Percentiles rank a stretch among this genome's conserved stretches.
Evolutionary conservation across 2,329 filamentous ascomycete genomes (phyloP).

Genomic region (Stachybotrys echinatus): DNA sequence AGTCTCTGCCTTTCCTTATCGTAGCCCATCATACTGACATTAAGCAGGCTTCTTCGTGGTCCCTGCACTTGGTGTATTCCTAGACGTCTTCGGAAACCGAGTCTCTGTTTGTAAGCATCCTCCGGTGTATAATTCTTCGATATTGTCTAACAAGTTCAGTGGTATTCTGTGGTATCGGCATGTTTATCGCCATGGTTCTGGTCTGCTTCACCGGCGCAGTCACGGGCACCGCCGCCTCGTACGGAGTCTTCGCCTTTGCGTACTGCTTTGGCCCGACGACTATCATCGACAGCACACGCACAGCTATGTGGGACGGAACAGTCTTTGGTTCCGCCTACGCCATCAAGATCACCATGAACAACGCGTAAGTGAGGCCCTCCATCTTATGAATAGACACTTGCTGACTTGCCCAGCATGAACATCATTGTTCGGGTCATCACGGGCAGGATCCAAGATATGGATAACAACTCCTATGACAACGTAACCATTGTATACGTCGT

Average conservation of each 20-base stretch:
- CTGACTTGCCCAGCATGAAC: conserved; percentile 33
- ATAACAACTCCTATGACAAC: conserved; percentile 41
- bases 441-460: conserved; percentile 45
- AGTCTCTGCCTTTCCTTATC: background rate
- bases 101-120: conserved; percentile 17
- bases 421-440: conserved; percentile 46
- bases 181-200: conserved; percentile 42
- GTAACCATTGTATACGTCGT: conserved; percentile 44
- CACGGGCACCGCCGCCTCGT: conserved; percentile 44
- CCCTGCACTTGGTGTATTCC: conserved; percentile 42
- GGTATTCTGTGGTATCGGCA: conserved; percentile 37
- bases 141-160: conserved; percentile 14
- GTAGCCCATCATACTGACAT: background rate
- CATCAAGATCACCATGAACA: conserved; percentile 49
- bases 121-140: background rate
- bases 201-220: conserved; percentile 38
- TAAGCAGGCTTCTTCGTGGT: conserved; percentile 44
- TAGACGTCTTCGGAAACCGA: conserved; percentile 46
- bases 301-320: conserved; percentile 43
- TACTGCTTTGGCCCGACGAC: conserved; percentile 41
- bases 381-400: background rate
- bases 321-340: conserved; percentile 48
- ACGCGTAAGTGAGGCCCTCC: conserved; percentile 15
- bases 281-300: conserved; percentile 48
- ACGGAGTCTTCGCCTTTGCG: conserved; percentile 46